These are phyloP conservation scores for Irpex sp. DNA, from an alignment of 1,284 basidiomycete genomes.

Conservation along the genomic window DNA sequence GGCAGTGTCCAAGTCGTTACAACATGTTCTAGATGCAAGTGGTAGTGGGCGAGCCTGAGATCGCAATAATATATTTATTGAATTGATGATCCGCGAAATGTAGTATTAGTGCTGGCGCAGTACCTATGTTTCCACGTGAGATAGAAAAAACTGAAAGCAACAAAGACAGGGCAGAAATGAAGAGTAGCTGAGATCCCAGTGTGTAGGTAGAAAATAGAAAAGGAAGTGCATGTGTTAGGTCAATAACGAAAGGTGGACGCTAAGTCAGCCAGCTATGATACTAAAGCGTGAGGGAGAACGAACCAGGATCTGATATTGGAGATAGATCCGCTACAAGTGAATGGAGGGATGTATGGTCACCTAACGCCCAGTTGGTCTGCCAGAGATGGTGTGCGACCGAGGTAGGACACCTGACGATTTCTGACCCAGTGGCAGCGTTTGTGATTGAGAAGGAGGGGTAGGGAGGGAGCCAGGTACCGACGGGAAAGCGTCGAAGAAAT, in stretches of 20 bases:
- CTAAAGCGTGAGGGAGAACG: not conserved
- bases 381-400: not conserved
- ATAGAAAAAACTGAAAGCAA: not conserved
- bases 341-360: not conserved
- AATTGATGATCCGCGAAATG: not conserved
- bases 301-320: not conserved
- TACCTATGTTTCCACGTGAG: not conserved
- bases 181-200: not conserved
- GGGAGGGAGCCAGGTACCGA: constrained; percentile 27
- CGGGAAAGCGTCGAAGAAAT: constrained; percentile 33
- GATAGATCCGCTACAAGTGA: not conserved
- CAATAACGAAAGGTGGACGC: not conserved
- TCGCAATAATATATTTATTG: no score
- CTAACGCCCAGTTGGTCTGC: not conserved
- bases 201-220: not conserved
- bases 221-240: not conserved
- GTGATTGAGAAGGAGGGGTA: not conserved
- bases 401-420: not conserved
- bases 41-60: not conserved
- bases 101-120: not conserved
- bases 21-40: not conserved
- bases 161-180: not conserved
- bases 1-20: no score
- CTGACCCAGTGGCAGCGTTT: not conserved
- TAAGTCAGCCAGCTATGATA: not conserved